Base-by-base conservation (phyloP, 257 asterid genomes). In the Capsicum pubescens region DNA sequence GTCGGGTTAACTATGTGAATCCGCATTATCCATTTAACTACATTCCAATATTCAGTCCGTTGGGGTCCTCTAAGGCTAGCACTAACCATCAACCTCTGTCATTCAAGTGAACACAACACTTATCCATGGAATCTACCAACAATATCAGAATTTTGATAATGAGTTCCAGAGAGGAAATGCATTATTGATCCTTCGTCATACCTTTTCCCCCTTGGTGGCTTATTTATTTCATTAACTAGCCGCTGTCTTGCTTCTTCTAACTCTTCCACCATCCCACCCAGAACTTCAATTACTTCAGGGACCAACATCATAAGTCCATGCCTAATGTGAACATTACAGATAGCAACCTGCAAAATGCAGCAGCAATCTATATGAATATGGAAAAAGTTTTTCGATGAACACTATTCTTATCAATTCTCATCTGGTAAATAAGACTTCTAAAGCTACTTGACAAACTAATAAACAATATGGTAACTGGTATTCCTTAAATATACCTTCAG, bases 201-300 rank as follows among this genome's bases (percentile, higher is more conserved):
- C 98, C 99, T 93, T 88, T 87, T 93, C 3, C 98, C 99, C 86
- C 98, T 91, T 50, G 99, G 96, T 85, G 98, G 99, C 89, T 97
- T 97, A 87, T 97, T 95, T 59, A 95, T 84, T 90, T 97, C 99
- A 86, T 84, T 84, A 68, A 93, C 92, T 85, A 97, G 93, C 90
- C 98, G 93, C 86, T 90, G 93, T 46, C 93, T 90, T 58, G 98
- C 98, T 80, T 93, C 93, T 87, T 91, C 97, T 89, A 97, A 88
- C 88, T 86, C 98, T 88, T 93, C 95, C 80, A 93, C 98, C 81
- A 82, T 59, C 86, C 99, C 99, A 69, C 99, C 98, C 87, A 97
- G 85, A 79, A 92, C 91, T 87, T 89, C 91, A 87, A 95, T 80
- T 86, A 89, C 97, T 92, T 95, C 98, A 57, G 99, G 99, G 82